Conservation (phyloP, 2,329 filamentous ascomycete species). For the Colletotrichum coccodes region DNA sequence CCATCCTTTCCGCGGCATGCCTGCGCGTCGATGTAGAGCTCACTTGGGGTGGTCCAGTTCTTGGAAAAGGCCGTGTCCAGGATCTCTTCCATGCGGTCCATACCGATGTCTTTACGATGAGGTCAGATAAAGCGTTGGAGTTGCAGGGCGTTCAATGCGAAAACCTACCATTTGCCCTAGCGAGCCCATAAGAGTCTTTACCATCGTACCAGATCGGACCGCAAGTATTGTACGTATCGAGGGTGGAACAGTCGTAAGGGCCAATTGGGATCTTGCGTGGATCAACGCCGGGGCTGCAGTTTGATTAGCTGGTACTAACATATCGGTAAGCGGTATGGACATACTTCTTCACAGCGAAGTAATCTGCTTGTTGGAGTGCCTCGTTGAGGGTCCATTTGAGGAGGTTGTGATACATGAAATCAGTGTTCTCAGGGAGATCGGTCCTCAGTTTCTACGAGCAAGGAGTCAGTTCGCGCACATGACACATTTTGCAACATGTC, state of each 20-base stretch:
- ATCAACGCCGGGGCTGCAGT: conserved; percentile 6
- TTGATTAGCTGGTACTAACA: neutral
- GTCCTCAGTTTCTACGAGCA: neutral
- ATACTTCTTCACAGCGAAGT: conserved; percentile 20
- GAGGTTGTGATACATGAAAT: conserved; percentile 17
- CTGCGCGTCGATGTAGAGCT: conserved; percentile 17
- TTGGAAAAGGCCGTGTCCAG: conserved; percentile 1
- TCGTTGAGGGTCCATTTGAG: conserved; percentile 8
- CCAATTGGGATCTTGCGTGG: conserved; percentile 9
- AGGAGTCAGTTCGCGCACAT: neutral
- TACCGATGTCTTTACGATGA: neutral
- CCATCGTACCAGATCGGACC: conserved; percentile 26
- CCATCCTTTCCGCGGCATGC: neutral
- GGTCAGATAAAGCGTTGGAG: neutral
- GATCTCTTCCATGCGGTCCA: conserved; percentile 5
- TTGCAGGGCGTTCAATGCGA: no score
- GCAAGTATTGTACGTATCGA: neutral
- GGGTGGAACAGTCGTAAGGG: neutral
- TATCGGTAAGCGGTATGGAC: neutral
- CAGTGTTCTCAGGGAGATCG: conserved; percentile 7
- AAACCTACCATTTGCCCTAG: conserved; percentile 1
- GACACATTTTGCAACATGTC: neutral
- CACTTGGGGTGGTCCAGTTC: conserved; percentile 18
- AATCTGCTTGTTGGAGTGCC: neutral
- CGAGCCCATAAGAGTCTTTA: conserved; percentile 14